Percentiles rank a stretch among this genome's conserved stretches.
Evolutionary conservation across 2,329 filamentous ascomycete species (phyloP).

Genomic region (Teratosphaeria destructans): DNA sequence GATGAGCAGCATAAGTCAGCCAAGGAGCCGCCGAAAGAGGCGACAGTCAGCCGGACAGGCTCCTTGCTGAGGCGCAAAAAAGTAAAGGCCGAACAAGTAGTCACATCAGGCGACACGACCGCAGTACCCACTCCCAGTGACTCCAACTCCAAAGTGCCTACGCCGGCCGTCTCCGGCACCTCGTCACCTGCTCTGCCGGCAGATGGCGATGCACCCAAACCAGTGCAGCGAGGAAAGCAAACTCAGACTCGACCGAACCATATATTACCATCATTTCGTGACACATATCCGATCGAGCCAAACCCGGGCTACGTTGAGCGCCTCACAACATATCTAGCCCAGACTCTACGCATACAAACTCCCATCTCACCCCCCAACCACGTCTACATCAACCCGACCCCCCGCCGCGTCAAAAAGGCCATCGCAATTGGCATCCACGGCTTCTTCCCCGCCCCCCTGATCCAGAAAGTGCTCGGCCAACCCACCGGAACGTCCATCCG

Average conservation of each 20-base stretch:
- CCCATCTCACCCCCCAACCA: constrained; percentile 49
- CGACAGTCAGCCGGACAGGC: constrained; percentile 9
- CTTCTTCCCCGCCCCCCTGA: constrained; percentile 75
- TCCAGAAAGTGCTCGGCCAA: constrained; percentile 86
- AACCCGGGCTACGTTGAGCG: constrained; percentile 36
- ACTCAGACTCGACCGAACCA: constrained; percentile 44
- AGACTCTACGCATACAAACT: constrained; percentile 19
- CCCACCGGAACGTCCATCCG: constrained; percentile 91
- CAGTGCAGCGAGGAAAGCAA: constrained; percentile 17
- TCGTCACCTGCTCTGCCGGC: constrained; percentile 8
- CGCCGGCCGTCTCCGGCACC: constrained; percentile 12
- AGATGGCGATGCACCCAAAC: constrained; percentile 25
- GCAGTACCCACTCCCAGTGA: constrained; percentile 12
- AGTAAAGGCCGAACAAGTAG: constrained; percentile 5
- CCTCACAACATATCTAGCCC: constrained; percentile 27
- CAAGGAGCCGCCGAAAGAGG: constrained; percentile 7
- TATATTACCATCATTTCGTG: constrained; percentile 57
- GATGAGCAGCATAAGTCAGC: constrained; percentile 5
- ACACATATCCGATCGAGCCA: constrained; percentile 48
- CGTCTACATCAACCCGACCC: constrained; percentile 59
- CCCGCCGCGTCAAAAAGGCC: constrained; percentile 67
- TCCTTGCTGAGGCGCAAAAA: constrained; percentile 17
- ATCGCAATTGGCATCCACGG: constrained; percentile 92
- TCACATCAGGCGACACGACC: constrained; percentile 1
- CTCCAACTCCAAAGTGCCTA: constrained; percentile 9